A percentile compares a stretch with the other conserved stretches of the same genome.
These are phyloP conservation scores for Metschnikowia kofuensis DNA, from an alignment of 805 yeast species.

Conservation along the genomic window DNA sequence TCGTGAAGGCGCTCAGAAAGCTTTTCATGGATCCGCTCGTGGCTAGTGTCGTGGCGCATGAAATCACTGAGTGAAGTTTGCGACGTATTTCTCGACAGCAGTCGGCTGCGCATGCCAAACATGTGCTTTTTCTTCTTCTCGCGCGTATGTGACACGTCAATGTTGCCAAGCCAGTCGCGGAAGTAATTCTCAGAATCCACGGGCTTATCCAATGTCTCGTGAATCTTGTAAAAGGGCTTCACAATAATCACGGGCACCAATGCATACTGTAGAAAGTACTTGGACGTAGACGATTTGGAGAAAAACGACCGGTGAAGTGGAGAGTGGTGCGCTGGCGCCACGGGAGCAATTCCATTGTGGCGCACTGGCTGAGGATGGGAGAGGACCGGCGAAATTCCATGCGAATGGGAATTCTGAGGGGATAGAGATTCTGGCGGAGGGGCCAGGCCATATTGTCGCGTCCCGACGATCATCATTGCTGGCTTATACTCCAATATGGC, in stretches of 20 bases:
- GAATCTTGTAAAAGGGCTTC: conserved; percentile 35
- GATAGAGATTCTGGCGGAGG: conserved; percentile 1
- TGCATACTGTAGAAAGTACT: conserved; percentile 41
- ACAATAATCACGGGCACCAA: conserved; percentile 44
- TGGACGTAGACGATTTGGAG: conserved; percentile 35
- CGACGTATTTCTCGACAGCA: conserved; percentile 14
- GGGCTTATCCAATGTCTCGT: conserved; percentile 29
- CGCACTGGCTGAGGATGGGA: conserved; percentile 10
- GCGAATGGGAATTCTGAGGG: neutral
- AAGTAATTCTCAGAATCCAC: conserved; percentile 36
- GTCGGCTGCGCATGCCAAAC: conserved; percentile 14
- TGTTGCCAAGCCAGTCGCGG: conserved; percentile 29
- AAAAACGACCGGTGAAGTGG: conserved; percentile 25
- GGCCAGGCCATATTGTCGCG: conserved; percentile 29
- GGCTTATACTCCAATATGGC: conserved; percentile 44
- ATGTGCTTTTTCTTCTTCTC: conserved; percentile 18
- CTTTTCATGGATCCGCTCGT: conserved; percentile 4
- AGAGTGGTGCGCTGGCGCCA: conserved; percentile 3
- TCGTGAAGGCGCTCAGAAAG: neutral
- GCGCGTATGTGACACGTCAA: conserved; percentile 20
- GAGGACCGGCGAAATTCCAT: neutral
- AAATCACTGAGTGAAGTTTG: conserved; percentile 13
- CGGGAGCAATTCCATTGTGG: conserved; percentile 1
- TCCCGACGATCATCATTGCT: conserved; percentile 45
- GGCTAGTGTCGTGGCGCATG: conserved; percentile 1